These are phyloP conservation scores for Rhodotorula mucilaginosa DNA, from an alignment of 1,284 basidiomycete species.

Conservation along the genomic window DNA sequence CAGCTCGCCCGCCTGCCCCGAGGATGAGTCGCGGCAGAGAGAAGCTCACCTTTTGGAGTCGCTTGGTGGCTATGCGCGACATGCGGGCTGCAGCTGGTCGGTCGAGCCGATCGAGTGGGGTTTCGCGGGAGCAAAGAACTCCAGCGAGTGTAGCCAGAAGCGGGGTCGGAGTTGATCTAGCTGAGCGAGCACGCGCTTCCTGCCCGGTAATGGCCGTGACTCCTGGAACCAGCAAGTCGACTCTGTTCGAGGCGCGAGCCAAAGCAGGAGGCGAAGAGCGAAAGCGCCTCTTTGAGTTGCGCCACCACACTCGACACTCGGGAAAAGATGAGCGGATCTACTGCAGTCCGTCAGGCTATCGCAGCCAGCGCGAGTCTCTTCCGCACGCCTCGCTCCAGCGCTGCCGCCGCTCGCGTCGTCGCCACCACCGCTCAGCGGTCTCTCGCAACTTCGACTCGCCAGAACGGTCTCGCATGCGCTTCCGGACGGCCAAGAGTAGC, in stretches of 20 bases:
- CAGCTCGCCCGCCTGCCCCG: no score
- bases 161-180: no score
- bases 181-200: no score
- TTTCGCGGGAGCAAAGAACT: not conserved
- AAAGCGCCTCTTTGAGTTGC: no score
- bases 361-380: not conserved
- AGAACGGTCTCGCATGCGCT: not conserved
- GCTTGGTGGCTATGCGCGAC: conserved; percentile 33
- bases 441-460: not conserved
- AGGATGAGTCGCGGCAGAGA: not conserved
- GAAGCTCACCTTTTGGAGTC: conserved; percentile 24
- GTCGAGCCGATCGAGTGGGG: not conserved
- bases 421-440: not conserved
- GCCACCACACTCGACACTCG: no score
- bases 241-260: no score
- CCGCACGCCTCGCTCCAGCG: not conserved
- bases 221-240: no score
- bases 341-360: not conserved
- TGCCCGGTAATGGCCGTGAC: no score
- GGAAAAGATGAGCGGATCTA: not conserved
- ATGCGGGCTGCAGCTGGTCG: not conserved
- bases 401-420: not conserved
- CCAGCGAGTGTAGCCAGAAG: no score
- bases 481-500: not conserved
- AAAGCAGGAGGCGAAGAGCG: no score